These are phyloP conservation scores for Exophiala lecanii-corni DNA, from an alignment of 2,329 filamentous ascomycete genomes.

Conservation along the genomic window DNA sequence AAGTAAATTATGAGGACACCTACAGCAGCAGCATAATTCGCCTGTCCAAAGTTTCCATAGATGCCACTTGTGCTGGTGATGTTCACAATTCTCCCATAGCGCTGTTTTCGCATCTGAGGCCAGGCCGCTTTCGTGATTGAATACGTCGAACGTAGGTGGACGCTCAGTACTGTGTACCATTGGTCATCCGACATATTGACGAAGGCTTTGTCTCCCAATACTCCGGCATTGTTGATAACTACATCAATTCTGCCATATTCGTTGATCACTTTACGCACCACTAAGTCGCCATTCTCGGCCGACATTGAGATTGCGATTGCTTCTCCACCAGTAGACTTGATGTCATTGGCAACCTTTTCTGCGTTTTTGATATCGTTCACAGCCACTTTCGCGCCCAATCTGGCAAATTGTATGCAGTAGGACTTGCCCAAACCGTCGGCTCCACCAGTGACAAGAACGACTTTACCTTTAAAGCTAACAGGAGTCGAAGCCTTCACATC, in stretches of 20 bases:
- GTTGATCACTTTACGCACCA: slow-evolving; percentile 88
- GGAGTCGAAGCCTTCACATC: slow-evolving; percentile 66
- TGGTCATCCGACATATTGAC: slow-evolving; percentile 92
- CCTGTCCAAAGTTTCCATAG: slow-evolving; percentile 97
- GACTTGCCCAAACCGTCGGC: slow-evolving; percentile 82
- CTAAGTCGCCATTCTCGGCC: slow-evolving; percentile 82
- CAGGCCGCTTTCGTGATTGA: slow-evolving; percentile 95
- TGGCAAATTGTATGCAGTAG: slow-evolving; percentile 81
- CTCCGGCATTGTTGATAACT: slow-evolving; percentile 95
- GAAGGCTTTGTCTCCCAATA: slow-evolving; percentile 95
- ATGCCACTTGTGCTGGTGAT: slow-evolving; percentile 95
- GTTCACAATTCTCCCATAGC: slow-evolving; percentile 94
- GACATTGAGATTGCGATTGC: slow-evolving; percentile 88
- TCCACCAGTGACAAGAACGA: slow-evolving; percentile 79
- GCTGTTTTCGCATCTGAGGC: slow-evolving; percentile 96
- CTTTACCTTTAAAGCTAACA: slow-evolving; percentile 75
- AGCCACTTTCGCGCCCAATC: slow-evolving; percentile 75
- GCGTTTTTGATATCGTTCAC: slow-evolving; percentile 92
- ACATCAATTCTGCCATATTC: slow-evolving; percentile 90
- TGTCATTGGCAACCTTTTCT: slow-evolving; percentile 83
- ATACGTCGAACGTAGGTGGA: slow-evolving; percentile 90
- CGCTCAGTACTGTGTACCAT: slow-evolving; percentile 87
- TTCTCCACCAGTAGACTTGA: slow-evolving; percentile 80
- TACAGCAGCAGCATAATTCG: slow-evolving; percentile 88
- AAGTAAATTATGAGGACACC: slow-evolving; percentile 57